These are phyloP conservation scores for Geoglossum cookeanum DNA, from an alignment of 2,329 filamentous ascomycete genomes.

Conservation along the genomic window DNA sequence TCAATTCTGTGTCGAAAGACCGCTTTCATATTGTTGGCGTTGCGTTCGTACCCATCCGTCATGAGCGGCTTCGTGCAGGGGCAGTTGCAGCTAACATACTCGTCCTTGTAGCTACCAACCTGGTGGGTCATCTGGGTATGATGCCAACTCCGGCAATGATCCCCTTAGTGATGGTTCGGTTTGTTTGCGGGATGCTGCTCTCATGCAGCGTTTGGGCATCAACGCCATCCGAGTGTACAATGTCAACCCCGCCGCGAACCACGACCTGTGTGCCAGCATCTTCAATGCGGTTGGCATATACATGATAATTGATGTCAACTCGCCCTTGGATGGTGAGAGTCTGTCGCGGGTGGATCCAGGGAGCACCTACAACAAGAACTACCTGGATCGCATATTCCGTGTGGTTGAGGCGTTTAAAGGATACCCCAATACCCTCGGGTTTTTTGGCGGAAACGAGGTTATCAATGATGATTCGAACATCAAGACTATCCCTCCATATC, in stretches of 20 bases:
- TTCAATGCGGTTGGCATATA: constrained; percentile 49
- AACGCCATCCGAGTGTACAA: constrained; percentile 50
- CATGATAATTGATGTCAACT: constrained; percentile 47
- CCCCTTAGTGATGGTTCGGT: constrained; percentile 36
- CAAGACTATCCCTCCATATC: constrained; percentile 35
- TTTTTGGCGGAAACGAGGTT: constrained; percentile 50
- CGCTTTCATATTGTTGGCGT: constrained; percentile 44
- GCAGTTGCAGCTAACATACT: constrained; percentile 8
- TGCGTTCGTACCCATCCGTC: constrained; percentile 25
- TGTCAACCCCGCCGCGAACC: constrained; percentile 37
- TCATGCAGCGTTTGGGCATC: constrained; percentile 43
- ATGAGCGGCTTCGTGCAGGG: neutral
- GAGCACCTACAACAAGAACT: constrained; percentile 34
- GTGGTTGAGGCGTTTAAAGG: constrained; percentile 47
- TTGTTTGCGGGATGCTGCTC: constrained; percentile 42
- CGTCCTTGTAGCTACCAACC: constrained; percentile 34
- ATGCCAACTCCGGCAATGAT: constrained; percentile 28
- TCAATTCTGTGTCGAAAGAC: constrained; percentile 36
- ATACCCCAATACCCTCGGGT: constrained; percentile 45
- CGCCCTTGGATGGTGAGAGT: constrained; percentile 34
- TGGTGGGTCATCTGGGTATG: constrained; percentile 39
- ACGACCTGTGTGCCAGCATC: constrained; percentile 42
- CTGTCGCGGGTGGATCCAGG: constrained; percentile 36
- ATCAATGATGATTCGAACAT: constrained; percentile 39
- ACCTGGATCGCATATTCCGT: constrained; percentile 38